Conservation (phyloP, 1,284 basidiomycete species). For the Sphagnurus paluster region DNA sequence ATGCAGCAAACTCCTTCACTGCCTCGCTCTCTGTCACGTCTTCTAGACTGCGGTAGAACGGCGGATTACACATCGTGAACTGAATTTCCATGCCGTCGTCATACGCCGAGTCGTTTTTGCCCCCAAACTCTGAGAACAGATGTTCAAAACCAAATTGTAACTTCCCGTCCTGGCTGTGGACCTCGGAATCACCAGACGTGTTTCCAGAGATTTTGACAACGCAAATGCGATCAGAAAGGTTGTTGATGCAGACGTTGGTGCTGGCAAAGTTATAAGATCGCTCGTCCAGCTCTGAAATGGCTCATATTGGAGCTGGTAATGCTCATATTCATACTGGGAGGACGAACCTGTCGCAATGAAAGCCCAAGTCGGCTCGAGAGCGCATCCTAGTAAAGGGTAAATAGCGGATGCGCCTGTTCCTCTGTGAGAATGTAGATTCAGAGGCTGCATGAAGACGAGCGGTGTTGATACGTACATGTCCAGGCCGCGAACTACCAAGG, state of each 20-base stretch:
- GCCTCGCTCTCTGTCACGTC: slow-evolving; percentile 66
- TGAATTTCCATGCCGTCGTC: slow-evolving; percentile 35
- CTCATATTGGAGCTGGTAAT: not conserved
- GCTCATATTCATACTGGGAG: not conserved
- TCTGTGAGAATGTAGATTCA: slow-evolving; percentile 39
- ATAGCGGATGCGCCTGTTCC: slow-evolving; percentile 92
- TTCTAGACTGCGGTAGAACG: slow-evolving; percentile 78
- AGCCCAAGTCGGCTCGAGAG: slow-evolving; percentile 50
- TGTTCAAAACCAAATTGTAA: slow-evolving; percentile 14
- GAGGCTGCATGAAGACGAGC: not conserved
- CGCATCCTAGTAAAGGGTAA: slow-evolving; percentile 80
- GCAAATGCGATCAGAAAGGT: slow-evolving; percentile 10
- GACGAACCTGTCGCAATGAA: slow-evolving; percentile 73
- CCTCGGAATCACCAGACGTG: not conserved
- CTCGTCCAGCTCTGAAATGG: slow-evolving; percentile 15
- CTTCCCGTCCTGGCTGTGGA: not conserved
- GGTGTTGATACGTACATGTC: slow-evolving; percentile 61
- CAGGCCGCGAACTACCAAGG: slow-evolving; percentile 38
- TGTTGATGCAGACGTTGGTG: slow-evolving; percentile 14
- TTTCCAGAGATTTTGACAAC: slow-evolving; percentile 15
- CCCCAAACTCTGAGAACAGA: slow-evolving; percentile 4
- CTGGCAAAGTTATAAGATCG: slow-evolving; percentile 13
- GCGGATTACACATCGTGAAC: slow-evolving; percentile 96
- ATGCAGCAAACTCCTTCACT: slow-evolving; percentile 62
- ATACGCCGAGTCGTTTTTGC: not conserved